Base-by-base conservation (phyloP, 495 filamentous ascomycete genomes). In the Neurospora sp. region DNA sequence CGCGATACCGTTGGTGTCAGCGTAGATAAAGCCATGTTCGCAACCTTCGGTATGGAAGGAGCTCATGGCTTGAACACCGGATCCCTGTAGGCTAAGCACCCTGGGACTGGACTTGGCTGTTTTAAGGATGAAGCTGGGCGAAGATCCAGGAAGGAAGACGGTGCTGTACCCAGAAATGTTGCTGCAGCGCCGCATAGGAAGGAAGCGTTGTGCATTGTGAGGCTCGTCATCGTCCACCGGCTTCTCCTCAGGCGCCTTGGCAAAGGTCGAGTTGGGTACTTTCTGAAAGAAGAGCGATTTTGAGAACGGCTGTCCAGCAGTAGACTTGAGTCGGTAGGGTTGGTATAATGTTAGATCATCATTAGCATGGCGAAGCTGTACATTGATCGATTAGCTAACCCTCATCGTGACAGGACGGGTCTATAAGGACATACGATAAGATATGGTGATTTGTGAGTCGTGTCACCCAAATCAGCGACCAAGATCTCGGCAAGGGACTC, bases 261-360 rank as follows among this genome's bases (percentile, higher is more conserved):
- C 82, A 78, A 91, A 76, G 71, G 86, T 82, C 71, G 86, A 81
- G 83, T 94, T 87, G 73, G 84, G 78, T n/a, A 94, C 83, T 76
- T 96, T 97, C 16, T 90, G 81, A 76, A 97, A 98, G 69, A 89
- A 87, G 14, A 98, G 81, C 8, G 80, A 82, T 53, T 86, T 78
- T 14, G 80, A 79, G 12, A 88, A 81, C 1, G 77, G 77, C 35
- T 72, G 22, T 11, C 73, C 73, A 38, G 79, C 70, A 73, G 76
- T 69, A 39, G 77, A 68, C 71, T 71, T 78, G 72, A 86, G 78
- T 8, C 86, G 84, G 78, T 91, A 94, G 0, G 94, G 93, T 78
- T 93, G 89, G 78, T 98, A 99, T 65, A 98, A 85, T n/a, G 90
- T 89, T 5, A 98, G 80, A 76, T 98, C 94, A 72, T 97, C 90